These are phyloP conservation scores for Onygenales sp. DNA, from an alignment of 2,329 filamentous ascomycete genomes.

Conservation along the genomic window DNA sequence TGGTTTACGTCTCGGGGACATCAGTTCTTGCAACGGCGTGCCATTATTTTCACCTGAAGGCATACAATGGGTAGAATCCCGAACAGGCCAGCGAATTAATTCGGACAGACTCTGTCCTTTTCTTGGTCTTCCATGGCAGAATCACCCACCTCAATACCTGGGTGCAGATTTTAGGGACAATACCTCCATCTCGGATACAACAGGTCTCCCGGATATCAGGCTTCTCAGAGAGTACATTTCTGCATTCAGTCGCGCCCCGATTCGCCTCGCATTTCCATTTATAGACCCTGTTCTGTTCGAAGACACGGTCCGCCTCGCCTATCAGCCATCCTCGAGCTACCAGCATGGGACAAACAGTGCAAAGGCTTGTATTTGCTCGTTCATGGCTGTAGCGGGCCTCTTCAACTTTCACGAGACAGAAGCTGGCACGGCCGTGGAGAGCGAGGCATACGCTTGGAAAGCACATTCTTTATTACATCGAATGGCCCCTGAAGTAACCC, in stretches of 20 bases:
- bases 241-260: conserved; percentile 16
- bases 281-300: conserved; percentile 40
- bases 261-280: conserved; percentile 41
- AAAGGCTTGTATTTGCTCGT: conserved; percentile 41
- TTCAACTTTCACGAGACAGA: conserved; percentile 11
- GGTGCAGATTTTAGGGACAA: conserved; percentile 11
- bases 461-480: conserved; percentile 36
- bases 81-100: conserved; percentile 31
- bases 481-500: conserved; percentile 32
- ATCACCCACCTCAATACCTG: conserved; percentile 10
- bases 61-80: conserved; percentile 39
- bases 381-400: conserved; percentile 32
- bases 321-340: conserved; percentile 18
- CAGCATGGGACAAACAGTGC: conserved; percentile 4
- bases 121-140: conserved; percentile 25
- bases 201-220: conserved; percentile 28
- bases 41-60: conserved; percentile 42
- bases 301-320: conserved; percentile 38
- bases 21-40: conserved; percentile 40
- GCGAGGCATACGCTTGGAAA: conserved; percentile 32
- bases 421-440: conserved; percentile 23
- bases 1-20: conserved; percentile 38
- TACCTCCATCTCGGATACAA: conserved; percentile 13
- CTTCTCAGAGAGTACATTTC: conserved; percentile 23
- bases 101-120: conserved; percentile 20